Evolutionary conservation across 2,329 filamentous ascomycete species (phyloP).

Genomic region (Exophiala sp.): DNA sequence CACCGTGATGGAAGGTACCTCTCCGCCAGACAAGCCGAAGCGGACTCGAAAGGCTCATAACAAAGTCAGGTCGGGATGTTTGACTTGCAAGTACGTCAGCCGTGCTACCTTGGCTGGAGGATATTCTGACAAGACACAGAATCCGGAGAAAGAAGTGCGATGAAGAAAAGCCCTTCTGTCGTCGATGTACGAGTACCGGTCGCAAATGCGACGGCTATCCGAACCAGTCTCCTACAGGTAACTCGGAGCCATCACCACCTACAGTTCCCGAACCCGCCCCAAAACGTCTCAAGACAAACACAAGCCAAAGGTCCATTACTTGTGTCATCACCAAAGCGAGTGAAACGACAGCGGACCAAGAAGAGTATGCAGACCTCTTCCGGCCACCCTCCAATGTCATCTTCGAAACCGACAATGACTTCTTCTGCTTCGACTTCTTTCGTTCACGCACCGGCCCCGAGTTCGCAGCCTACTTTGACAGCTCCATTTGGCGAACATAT

Average conservation of each 20-base stretch:
- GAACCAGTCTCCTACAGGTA: slow-evolving; percentile 8
- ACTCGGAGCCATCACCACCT: slow-evolving; percentile 25
- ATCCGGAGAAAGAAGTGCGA: slow-evolving; percentile 33
- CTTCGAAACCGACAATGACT: slow-evolving; percentile 27
- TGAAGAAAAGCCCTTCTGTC: slow-evolving; percentile 32
- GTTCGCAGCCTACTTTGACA: slow-evolving; percentile 29
- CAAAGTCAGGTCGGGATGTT: slow-evolving; percentile 28
- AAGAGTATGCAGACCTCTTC: slow-evolving; percentile 28
- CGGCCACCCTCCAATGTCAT: slow-evolving; percentile 13
- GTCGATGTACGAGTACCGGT: slow-evolving; percentile 32
- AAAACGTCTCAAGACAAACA: slow-evolving; percentile 27
- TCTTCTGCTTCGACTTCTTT: slow-evolving; percentile 33
- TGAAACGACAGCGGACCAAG: slow-evolving; percentile 19
- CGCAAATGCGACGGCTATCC: slow-evolving; percentile 33
- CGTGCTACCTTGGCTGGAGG: neutral
- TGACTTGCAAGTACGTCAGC: slow-evolving; percentile 26
- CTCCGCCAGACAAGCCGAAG: slow-evolving; percentile 14
- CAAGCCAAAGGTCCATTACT: slow-evolving; percentile 11
- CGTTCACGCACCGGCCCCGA: slow-evolving; percentile 30
- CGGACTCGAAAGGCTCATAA: slow-evolving; percentile 26
- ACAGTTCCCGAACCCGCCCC: slow-evolving; percentile 19
- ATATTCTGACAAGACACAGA: slow-evolving; percentile 6
- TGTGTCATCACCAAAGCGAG: slow-evolving; percentile 16
- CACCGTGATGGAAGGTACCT: slow-evolving; percentile 6
- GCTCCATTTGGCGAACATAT: slow-evolving; percentile 25